phyloP scores from a whole-genome alignment of 805 yeast genomes.

The Pichia gijzeniarum region DNA sequence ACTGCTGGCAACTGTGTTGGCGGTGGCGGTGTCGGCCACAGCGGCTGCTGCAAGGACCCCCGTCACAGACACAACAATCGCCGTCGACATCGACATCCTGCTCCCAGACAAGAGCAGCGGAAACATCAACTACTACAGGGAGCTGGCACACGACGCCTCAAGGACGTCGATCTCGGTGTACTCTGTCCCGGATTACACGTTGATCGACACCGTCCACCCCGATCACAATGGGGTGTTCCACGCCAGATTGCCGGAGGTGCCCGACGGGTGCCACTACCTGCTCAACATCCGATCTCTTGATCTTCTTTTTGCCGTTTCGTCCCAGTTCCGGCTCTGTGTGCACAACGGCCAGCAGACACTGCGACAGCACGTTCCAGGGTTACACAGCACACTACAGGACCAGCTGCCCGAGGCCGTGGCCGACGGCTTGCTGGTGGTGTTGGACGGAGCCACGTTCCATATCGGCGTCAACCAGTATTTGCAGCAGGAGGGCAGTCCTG shows the following conservation, averaged over 20 bases:
- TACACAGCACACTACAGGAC: background rate
- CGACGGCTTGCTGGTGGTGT: background rate
- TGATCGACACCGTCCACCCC: background rate
- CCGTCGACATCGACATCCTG: no score
- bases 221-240: background rate
- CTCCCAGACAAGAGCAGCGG: no score
- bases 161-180: conserved; percentile 1
- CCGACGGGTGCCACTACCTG: background rate
- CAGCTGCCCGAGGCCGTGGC: background rate
- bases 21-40: no score
- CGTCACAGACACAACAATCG: no score
- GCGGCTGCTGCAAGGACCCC: no score
- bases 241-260: background rate
- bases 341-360: background rate
- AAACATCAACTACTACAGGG: no score
- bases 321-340: conserved; percentile 1
- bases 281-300: conserved; percentile 1
- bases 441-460: background rate
- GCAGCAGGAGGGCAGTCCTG: conserved; percentile 1
- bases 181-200: background rate
- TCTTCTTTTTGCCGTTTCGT: background rate
- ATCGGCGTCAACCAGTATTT: background rate
- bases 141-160: background rate
- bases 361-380: conserved; percentile 3
- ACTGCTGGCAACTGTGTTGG: no score